Percentiles rank a stretch among this genome's conserved stretches.
Conservation (phyloP, 805 yeast genomes). For the Starmera dryadoides region DNA sequence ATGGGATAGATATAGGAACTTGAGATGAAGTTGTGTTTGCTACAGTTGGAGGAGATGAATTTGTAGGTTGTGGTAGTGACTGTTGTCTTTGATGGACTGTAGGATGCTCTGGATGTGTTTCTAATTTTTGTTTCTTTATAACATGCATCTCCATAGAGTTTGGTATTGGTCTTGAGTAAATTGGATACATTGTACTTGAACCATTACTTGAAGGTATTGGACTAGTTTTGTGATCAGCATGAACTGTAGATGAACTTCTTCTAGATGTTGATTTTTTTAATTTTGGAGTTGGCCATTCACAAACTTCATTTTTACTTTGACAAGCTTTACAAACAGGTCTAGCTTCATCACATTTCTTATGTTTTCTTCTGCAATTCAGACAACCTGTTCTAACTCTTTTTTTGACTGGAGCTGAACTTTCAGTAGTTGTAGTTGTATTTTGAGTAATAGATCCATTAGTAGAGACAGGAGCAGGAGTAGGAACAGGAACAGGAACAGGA, state of each 20-base stretch:
- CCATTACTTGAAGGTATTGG: too few relatives aligned
- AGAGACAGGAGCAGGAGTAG: not conserved
- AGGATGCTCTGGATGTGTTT: not conserved
- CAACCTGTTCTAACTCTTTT: constrained; percentile 46
- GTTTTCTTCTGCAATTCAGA: constrained; percentile 55
- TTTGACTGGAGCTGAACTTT: not conserved
- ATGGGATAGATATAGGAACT: not conserved
- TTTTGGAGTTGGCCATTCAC: constrained; percentile 11
- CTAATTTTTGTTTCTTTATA: not conserved
- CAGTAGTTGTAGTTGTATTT: not conserved
- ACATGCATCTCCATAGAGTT: not conserved
- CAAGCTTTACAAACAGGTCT: constrained; percentile 37
- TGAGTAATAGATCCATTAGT: too few relatives aligned
- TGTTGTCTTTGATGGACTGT: not conserved
- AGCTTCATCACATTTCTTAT: constrained; percentile 55
- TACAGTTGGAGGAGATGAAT: not conserved
- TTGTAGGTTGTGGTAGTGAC: not conserved
- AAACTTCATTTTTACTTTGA: constrained; percentile 22
- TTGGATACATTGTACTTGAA: too few relatives aligned
- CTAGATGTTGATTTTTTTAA: constrained; percentile 1
- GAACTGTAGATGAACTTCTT: not conserved
- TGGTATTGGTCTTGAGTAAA: constrained; percentile 1
- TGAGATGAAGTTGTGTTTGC: not conserved
- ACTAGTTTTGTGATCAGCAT: not conserved
- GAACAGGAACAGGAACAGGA: not conserved